A percentile compares a stretch with the other conserved stretches of the same genome.
These are phyloP conservation scores for Blepharisma undulans DNA, from an alignment of 169 alveolate species.

Conservation along the genomic window DNA sequence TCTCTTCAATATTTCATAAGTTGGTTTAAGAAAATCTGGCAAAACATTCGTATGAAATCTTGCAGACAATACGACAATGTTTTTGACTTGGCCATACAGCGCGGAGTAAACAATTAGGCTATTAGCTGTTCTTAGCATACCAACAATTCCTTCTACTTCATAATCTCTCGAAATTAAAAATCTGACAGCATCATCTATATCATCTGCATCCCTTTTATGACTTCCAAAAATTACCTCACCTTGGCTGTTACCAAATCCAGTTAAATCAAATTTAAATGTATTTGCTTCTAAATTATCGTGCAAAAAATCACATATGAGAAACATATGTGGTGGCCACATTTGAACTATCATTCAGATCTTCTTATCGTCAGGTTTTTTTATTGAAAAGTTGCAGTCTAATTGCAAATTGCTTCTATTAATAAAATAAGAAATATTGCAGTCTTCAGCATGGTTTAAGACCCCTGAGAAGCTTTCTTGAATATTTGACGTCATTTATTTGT, in stretches of 20 bases:
- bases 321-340: neutral
- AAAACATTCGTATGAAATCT: neutral
- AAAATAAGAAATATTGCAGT: too few relatives aligned
- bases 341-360: neutral
- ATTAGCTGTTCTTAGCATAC: neutral
- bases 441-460: too few relatives aligned
- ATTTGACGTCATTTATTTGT: too few relatives aligned
- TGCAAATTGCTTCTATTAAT: neutral
- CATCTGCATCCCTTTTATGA: neutral
- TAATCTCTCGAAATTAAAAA: neutral
- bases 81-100: neutral
- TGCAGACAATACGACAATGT: neutral
- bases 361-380: neutral
- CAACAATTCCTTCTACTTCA: neutral
- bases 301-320: neutral
- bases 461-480: too few relatives aligned
- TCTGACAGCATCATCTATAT: neutral
- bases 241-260: slow-evolving; percentile 20
- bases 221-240: neutral
- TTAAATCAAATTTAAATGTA: neutral
- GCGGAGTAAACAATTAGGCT: neutral
- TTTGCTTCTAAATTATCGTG: neutral
- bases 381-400: neutral
- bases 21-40: neutral
- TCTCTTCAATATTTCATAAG: neutral